phyloP scores from a whole-genome alignment of 176 grass and related monocot species.

The Musa beccarii region DNA sequence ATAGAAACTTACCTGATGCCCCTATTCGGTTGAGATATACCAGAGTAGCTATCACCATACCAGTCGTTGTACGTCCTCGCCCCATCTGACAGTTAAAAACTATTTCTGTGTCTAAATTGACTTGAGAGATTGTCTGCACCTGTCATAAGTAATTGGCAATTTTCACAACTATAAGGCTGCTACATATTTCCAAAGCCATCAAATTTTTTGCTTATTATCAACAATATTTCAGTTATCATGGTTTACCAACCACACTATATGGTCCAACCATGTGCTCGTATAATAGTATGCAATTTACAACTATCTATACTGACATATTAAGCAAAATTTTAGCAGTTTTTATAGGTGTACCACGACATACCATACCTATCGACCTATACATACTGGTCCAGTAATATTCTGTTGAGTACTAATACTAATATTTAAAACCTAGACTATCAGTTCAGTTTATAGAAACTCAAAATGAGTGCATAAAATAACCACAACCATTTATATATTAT shows the following conservation, averaged over 20 bases:
- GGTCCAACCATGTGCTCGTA: too few species aligned
- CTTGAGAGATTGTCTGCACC: constrained; percentile 78
- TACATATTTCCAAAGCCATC: too few species aligned
- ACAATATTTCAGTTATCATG: not conserved
- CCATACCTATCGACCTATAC: too few species aligned
- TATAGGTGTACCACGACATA: too few species aligned
- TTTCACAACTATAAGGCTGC: not conserved
- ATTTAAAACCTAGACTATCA: not conserved
- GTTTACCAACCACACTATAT: too few species aligned
- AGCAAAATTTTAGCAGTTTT: too few species aligned
- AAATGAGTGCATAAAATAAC: too few species aligned
- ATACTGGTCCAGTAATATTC: too few species aligned
- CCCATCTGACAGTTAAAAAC: constrained; percentile 99
- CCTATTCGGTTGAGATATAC: constrained; percentile 95
- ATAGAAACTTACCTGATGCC: constrained; percentile 51
- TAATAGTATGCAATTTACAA: too few species aligned
- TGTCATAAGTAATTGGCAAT: constrained; percentile 32
- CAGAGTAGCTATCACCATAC: constrained; percentile 98
- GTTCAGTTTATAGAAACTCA: not conserved
- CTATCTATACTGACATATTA: too few species aligned
- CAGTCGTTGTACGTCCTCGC: constrained; percentile 89
- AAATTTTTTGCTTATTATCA: not conserved
- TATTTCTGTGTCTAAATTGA: constrained; percentile 85
- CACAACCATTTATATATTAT: too few species aligned
- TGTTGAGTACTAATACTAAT: not conserved